Percentiles rank a stretch among this genome's conserved stretches.
Evolutionary conservation across 176 grass and related monocot genomes (phyloP).

Genomic region (Ensete ventricosum): DNA sequence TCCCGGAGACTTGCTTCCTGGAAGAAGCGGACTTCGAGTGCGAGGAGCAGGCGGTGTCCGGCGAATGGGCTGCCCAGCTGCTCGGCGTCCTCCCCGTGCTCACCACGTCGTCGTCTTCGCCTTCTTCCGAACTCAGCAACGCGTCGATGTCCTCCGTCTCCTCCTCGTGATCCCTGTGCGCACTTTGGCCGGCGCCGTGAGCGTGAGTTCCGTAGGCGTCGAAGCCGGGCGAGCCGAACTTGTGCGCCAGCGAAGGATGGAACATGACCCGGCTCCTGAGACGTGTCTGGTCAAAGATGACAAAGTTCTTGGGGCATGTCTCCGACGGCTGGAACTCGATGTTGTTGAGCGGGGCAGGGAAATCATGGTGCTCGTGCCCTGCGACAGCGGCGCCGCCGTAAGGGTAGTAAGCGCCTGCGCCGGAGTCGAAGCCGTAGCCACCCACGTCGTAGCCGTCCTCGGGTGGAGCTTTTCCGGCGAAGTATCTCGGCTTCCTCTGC

Average conservation of each 20-base stretch:
- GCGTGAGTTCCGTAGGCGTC: constrained; percentile 25
- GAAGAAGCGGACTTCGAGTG: neutral
- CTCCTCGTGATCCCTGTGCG: constrained; percentile 35
- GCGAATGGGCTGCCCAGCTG: constrained; percentile 37
- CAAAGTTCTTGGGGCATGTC: constrained; percentile 85
- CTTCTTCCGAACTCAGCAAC: constrained; percentile 77
- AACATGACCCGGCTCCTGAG: constrained; percentile 85
- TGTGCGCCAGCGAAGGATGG: constrained; percentile 72
- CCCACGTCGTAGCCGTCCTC: constrained; percentile 30
- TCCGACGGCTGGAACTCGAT: constrained; percentile 89
- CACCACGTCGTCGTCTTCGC: constrained; percentile 75
- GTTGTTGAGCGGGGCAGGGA: constrained; percentile 54
- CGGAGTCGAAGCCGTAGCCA: constrained; percentile 21
- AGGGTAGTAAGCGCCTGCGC: constrained; percentile 27
- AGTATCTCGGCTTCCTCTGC: constrained; percentile 57
- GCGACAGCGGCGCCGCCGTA: constrained; percentile 24
- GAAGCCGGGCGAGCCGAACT: constrained; percentile 41
- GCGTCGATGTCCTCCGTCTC: constrained; percentile 84
- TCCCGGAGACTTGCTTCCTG: neutral
- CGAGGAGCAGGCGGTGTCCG: constrained; percentile 73
- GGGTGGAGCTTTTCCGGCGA: constrained; percentile 35
- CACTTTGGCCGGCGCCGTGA: constrained; percentile 32
- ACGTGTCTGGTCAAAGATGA: constrained; percentile 91
- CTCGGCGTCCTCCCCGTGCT: constrained; percentile 72
- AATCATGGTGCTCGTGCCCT: constrained; percentile 47